Evolutionary conservation across 176 grass and related monocot genomes (phyloP), one percentile per base, ranked within the genome.

Genomic region (Phragmites australis): DNA sequence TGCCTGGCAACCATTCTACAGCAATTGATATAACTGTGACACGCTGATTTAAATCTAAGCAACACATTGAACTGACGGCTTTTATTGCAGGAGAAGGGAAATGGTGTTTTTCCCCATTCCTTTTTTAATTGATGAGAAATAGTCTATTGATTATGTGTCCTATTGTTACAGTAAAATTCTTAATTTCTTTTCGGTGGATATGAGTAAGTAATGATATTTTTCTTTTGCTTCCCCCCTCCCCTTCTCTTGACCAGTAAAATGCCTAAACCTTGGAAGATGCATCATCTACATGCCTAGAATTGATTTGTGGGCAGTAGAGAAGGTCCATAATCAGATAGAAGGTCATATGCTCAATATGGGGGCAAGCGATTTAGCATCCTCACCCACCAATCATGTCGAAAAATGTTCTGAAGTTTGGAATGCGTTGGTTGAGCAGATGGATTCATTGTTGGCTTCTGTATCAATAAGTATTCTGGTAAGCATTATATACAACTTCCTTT

Each of bases 231-330:
- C 37, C 11, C 29, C n/a, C 12, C 12, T 0, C 31, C 61, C 18
- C 6, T 22, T 47, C 18, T 56, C 19, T 63, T 87, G 7, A 79
- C 45, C 72, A 98, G 95, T 86, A 76, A 98, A 90, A 88, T 94
- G 88, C 61, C 59, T 86, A 75, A 93, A 87, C 69, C 50, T 92
- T 48, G 88, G 90, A 69, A 94, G 92, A 74, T 94, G 92, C 69
- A 83, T 98, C 51, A 93, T 98, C 77, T 98, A 92, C 88, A 94
- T 98, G 90, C 95, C 95, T 60, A 91, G 95, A 87, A 87, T 98
- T 76, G 95, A 98, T 91, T 77, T 98, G 43, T 98, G 95, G 95
- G 90, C 95, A 29, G 48, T 98, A 59, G 72, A 93, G 67, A 91
- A 85, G 79, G 58, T 67, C 61, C 26, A 70, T 87, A 77, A 72